phyloP scores from a whole-genome alignment of 1,139 yeast genomes.

The Yamadazyma aaseri region DNA sequence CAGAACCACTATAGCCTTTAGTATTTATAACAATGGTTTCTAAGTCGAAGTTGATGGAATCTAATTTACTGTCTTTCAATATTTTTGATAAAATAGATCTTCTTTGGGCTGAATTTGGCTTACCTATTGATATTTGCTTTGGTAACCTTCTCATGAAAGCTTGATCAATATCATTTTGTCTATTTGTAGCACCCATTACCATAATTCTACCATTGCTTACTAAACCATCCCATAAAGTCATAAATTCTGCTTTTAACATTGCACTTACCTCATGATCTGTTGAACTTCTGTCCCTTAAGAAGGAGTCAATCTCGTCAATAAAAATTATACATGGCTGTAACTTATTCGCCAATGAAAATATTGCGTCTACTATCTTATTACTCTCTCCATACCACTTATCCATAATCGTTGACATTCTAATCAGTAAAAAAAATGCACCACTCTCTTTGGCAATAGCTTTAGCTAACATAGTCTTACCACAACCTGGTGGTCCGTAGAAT shows the following conservation, averaged over 20 bases:
- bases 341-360: slow-evolving; percentile 85
- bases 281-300: slow-evolving; percentile 80
- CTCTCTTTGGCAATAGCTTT: slow-evolving; percentile 92
- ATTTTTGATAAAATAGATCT: slow-evolving; percentile 64
- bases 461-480: slow-evolving; percentile 97
- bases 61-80: slow-evolving; percentile 62
- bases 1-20: slow-evolving; percentile 85
- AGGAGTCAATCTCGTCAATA: slow-evolving; percentile 95
- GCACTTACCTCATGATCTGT: slow-evolving; percentile 96
- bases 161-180: slow-evolving; percentile 87
- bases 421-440: slow-evolving; percentile 87
- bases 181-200: slow-evolving; percentile 93
- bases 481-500: slow-evolving; percentile 95
- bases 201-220: slow-evolving; percentile 73
- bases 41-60: slow-evolving; percentile 56
- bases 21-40: slow-evolving; percentile 62
- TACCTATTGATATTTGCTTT: slow-evolving; percentile 75
- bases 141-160: slow-evolving; percentile 95
- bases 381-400: slow-evolving; percentile 99
- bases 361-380: slow-evolving; percentile 90
- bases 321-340: slow-evolving; percentile 93
- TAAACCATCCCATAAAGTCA: slow-evolving; percentile 97
- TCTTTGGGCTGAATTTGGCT: slow-evolving; percentile 73
- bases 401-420: slow-evolving; percentile 92
- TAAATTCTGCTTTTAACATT: slow-evolving; percentile 91